Base-by-base conservation (phyloP, 2,329 filamentous ascomycete genomes). In the Rutstroemia sp. region DNA sequence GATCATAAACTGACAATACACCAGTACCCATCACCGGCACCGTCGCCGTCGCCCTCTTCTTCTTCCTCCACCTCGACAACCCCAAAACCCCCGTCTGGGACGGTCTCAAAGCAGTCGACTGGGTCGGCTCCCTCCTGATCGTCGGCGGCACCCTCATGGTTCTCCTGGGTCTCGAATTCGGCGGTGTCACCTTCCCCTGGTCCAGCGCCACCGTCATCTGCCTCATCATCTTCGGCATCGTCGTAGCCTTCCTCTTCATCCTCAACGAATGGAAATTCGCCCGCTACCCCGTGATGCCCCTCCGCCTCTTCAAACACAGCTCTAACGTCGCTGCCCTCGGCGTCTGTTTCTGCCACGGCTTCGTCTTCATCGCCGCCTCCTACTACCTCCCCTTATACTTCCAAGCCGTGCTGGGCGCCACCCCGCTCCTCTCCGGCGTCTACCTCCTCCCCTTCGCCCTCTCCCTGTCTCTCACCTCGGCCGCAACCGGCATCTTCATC, bases 101-200 rank as follows among this genome's bases (percentile, higher is more conserved):
- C 41, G 86, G 86, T 0, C 71, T 89, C 8, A 80, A 80, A 59
- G 81, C 81, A 0, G 74, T 83, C 21, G 80, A 83, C 65, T 83
- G 80, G 79, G 59, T 73, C 5, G 88, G 87, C 1, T 82, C 79
- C 1, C 54, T 86, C 10, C 73, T 79, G 2, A 79, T 86, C 16
- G 74, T 81, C 16, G 87, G 87, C 44, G 89, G 86, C 19, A 92
- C 88, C 0, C 76, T 95, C 19, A 92, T 95, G 88, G 77, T 95
- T 62, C 81, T 96, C 4, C 82, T 96, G 44, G 92, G 90, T 0
- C 80, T 96, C 10, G 87, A 95, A 67, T 90, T 92, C 60, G 92
- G 91, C 54, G 91, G 90, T 49, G 80, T 90, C 52, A 77, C 78
- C 21, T 82, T 81, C 61, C 86, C 91, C 1, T 90, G 68, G 69